A percentile compares a stretch with the other conserved stretches of the same genome.
Conservation (phyloP, 2,329 filamentous ascomycete genomes). For the Claviceps sp. region DNA sequence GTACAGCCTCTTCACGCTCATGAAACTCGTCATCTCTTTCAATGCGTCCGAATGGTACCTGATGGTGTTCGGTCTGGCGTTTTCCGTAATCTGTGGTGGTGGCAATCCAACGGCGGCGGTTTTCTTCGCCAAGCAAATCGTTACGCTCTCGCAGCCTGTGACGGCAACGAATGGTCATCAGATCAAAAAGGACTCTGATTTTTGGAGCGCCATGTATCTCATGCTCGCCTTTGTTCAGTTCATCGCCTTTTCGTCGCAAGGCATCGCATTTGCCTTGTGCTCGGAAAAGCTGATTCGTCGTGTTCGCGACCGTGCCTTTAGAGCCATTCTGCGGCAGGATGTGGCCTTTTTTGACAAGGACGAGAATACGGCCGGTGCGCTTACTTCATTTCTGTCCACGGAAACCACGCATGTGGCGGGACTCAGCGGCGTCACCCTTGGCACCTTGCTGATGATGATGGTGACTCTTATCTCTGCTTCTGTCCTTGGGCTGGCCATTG, state of each 20-base stretch:
- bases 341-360: slow-evolving; percentile 84
- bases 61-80: slow-evolving; percentile 63
- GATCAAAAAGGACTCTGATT: slow-evolving; percentile 59
- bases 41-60: slow-evolving; percentile 58
- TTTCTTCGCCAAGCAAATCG: slow-evolving; percentile 82
- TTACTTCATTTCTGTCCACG: slow-evolving; percentile 80
- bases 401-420: slow-evolving; percentile 83
- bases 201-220: slow-evolving; percentile 82
- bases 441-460: slow-evolving; percentile 66
- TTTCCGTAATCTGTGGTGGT: slow-evolving; percentile 63
- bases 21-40: slow-evolving; percentile 69
- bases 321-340: slow-evolving; percentile 81
- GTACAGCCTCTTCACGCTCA: slow-evolving; percentile 61
- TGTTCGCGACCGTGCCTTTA: slow-evolving; percentile 70
- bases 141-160: slow-evolving; percentile 45
- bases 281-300: slow-evolving; percentile 78
- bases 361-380: slow-evolving; percentile 75
- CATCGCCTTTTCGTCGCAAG: slow-evolving; percentile 53
- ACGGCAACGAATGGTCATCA: slow-evolving; percentile 35
- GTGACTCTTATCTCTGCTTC: slow-evolving; percentile 71
- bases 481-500: slow-evolving; percentile 56
- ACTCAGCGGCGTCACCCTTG: slow-evolving; percentile 74
- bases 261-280: slow-evolving; percentile 66
- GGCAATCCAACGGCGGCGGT: slow-evolving; percentile 59
- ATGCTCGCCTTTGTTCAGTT: slow-evolving; percentile 69